phyloP scores from a whole-genome alignment of 2,329 filamentous ascomycete genomes.

The Aureobasidium leucospermi region DNA sequence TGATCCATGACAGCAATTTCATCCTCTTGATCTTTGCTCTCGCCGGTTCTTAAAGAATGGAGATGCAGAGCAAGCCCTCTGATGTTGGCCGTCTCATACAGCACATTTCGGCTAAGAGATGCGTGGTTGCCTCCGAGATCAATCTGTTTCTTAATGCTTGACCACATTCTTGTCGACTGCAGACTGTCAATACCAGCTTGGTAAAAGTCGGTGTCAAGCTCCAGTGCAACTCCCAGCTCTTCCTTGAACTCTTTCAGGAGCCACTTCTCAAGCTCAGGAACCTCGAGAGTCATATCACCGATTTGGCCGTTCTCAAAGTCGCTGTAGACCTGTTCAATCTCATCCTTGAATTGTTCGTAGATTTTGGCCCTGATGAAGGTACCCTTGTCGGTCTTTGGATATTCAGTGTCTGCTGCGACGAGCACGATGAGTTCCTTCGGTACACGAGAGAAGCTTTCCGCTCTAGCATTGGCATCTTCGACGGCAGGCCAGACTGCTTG shows the following conservation, averaged over 20 bases:
- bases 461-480: slow-evolving; percentile 42
- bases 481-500: slow-evolving; percentile 44
- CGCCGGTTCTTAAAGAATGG: slow-evolving; percentile 34
- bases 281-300: slow-evolving; percentile 20
- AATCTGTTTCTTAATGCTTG: slow-evolving; percentile 44
- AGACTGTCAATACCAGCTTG: slow-evolving; percentile 51
- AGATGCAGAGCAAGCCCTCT: slow-evolving; percentile 40
- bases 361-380: slow-evolving; percentile 48
- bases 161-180: slow-evolving; percentile 50
- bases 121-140: slow-evolving; percentile 37
- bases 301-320: slow-evolving; percentile 19
- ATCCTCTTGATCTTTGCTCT: slow-evolving; percentile 26
- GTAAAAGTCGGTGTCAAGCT: slow-evolving; percentile 48
- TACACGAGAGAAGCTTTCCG: slow-evolving; percentile 48
- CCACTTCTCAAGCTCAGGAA: slow-evolving; percentile 28
- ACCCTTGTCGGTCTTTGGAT: slow-evolving; percentile 50
- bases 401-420: slow-evolving; percentile 37
- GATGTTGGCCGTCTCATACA: slow-evolving; percentile 52
- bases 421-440: slow-evolving; percentile 47
- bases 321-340: slow-evolving; percentile 42
- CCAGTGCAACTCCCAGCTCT: slow-evolving; percentile 21
- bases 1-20: slow-evolving; percentile 38
- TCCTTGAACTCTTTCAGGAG: slow-evolving; percentile 26
- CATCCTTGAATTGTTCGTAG: slow-evolving; percentile 41
- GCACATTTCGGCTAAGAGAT: slow-evolving; percentile 46